Evolutionary conservation across 805 yeast genomes (phyloP).

Genomic region (Barnettozyma vustinii): DNA sequence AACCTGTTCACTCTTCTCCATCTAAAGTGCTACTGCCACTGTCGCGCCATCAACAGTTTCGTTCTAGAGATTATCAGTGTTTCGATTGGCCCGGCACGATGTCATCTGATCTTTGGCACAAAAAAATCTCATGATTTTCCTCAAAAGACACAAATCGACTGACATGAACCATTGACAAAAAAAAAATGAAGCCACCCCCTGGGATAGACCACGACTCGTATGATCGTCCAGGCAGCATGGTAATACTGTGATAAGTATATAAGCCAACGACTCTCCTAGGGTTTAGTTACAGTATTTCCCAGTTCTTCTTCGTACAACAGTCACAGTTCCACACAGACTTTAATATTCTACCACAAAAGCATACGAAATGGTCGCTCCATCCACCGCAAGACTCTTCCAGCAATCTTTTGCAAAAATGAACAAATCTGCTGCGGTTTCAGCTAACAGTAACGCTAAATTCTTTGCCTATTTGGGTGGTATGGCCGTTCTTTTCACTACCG

Average conservation of each 20-base stretch:
- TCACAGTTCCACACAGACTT: neutral
- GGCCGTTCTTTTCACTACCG: slow-evolving; percentile 14
- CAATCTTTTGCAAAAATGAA: slow-evolving; percentile 19
- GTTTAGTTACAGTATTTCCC: neutral
- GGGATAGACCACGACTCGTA: neutral
- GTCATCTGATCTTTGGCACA: neutral
- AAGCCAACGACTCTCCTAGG: too few species aligned
- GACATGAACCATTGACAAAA: too few species aligned
- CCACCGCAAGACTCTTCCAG: slow-evolving; percentile 21
- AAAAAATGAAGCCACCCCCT: neutral
- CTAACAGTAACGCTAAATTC: slow-evolving; percentile 10
- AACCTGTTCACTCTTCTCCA: too few species aligned
- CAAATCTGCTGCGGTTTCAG: slow-evolving; percentile 14
- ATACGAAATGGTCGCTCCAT: slow-evolving; percentile 22
- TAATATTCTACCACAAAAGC: neutral
- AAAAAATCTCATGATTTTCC: slow-evolving; percentile 5
- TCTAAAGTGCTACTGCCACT: too few species aligned
- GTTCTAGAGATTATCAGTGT: neutral
- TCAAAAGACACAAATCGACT: too few species aligned
- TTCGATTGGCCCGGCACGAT: neutral
- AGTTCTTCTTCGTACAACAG: neutral
- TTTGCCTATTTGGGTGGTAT: slow-evolving; percentile 18
- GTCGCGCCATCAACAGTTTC: neutral
- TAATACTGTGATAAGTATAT: too few species aligned
- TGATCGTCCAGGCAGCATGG: neutral